Percentiles rank a stretch among this genome's conserved stretches.
phyloP scores from a whole-genome alignment of 108 stramenopile genomes.

The Skeletonema menzelii region DNA sequence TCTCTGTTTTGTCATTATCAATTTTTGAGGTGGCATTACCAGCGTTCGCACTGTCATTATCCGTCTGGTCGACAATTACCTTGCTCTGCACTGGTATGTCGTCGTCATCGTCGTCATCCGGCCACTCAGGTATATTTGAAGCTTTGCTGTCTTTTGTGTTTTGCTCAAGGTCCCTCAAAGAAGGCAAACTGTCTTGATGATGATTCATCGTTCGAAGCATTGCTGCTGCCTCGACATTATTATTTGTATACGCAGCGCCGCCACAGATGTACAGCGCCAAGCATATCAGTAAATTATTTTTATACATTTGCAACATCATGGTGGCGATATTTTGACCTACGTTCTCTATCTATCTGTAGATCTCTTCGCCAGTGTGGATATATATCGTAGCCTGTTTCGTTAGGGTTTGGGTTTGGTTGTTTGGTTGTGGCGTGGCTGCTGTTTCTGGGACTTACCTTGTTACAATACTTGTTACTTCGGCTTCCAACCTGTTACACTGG shows the following conservation, averaged over 20 bases:
- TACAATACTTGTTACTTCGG: no score
- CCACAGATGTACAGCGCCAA: background rate
- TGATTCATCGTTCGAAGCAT: background rate
- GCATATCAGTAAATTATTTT: background rate
- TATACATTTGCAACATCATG: background rate
- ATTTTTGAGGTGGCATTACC: background rate
- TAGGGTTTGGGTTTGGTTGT: no score
- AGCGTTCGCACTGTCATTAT: background rate
- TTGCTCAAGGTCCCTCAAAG: background rate
- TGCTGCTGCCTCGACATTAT: background rate
- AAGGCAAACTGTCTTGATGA: background rate
- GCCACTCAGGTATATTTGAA: background rate
- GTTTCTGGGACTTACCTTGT: no score
- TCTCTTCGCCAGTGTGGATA: no score
- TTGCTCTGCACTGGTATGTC: background rate
- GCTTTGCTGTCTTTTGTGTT: background rate
- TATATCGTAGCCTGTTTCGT: no score
- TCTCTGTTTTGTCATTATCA: background rate
- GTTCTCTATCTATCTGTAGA: no score
- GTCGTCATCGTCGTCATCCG: constrained; percentile 4
- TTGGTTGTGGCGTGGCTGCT: no score
- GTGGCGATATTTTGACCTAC: no score
- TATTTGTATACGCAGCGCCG: background rate
- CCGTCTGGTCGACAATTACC: background rate
- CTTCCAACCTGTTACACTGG: no score